Conservation (phyloP, 805 yeast species). For the Candida glaebosa region DNA sequence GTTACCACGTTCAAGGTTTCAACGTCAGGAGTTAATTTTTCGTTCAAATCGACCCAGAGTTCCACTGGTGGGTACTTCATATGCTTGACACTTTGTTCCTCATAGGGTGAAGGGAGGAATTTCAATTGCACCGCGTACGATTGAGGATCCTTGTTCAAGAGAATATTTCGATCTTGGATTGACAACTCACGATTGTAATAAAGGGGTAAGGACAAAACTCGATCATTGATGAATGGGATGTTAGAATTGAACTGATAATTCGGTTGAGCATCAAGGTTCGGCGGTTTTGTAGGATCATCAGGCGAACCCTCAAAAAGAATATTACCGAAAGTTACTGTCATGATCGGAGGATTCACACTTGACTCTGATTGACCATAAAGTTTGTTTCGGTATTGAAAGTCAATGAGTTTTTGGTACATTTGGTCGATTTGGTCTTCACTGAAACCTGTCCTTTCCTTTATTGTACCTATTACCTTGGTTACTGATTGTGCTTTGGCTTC, state of each 20-base stretch:
- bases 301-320: conserved; percentile 24
- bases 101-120: conserved; percentile 36
- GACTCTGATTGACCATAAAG: conserved; percentile 19
- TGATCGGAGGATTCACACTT: conserved; percentile 21
- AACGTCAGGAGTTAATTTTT: conserved; percentile 30
- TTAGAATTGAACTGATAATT: conserved; percentile 30
- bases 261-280: conserved; percentile 4
- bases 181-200: conserved; percentile 12
- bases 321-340: conserved; percentile 40
- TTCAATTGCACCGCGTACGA: conserved; percentile 42
- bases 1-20: conserved; percentile 41
- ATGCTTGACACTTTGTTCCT: conserved; percentile 9
- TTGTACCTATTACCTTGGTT: background rate
- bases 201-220: conserved; percentile 27
- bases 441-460: conserved; percentile 4
- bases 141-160: conserved; percentile 23
- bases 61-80: conserved; percentile 51
- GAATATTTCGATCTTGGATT: conserved; percentile 19
- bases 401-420: conserved; percentile 22
- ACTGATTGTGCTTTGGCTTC: background rate
- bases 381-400: conserved; percentile 21
- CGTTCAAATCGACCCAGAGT: conserved; percentile 48
- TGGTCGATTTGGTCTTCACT: conserved; percentile 14
- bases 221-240: conserved; percentile 29
- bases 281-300: conserved; percentile 8